Evolutionary conservation across 257 asterid genomes (phyloP), one percentile per base, ranked within the genome.

Genomic region (Fraxinus americana): DNA sequence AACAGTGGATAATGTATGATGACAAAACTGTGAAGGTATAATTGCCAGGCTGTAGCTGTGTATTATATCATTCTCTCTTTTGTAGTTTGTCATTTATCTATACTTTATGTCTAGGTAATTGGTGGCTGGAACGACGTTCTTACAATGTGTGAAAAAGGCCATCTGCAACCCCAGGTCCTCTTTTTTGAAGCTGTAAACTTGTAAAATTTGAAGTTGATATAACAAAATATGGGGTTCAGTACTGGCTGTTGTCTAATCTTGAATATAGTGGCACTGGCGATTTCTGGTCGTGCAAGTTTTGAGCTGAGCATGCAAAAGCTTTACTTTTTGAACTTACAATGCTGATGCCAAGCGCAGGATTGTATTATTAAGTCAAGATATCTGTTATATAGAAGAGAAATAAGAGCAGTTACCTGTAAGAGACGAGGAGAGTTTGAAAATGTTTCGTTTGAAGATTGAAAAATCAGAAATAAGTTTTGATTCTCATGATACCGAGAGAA

Each of bases 161-260:
- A 92, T 84, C 85, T 96, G 81, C 99, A 96, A 83, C 99, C 99
- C 12, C 99, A 96, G 79, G 93, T 93, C 75, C 97, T 96, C 79
- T 88, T 93, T 78, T 96, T 78, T 70, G 98, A 92, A 92, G 97
- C 95, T 83, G 91, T 85, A 77, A 84, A 93, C 77, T 89, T 89
- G 52, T 43, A 66, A 77, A 34, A 30, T 73, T 35, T 63, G 79
- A 59, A 69, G 50, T 74, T 14, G 70, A 75, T 45, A 41, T 38
- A 67, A 66, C 75, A 41, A 78, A 73, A 43, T 68, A 39, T 11
- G 84, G 71, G 78, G 70, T 67, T 82, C 67, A 39, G 59, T 21
- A 36, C 45, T 69, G 86, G 52, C 52, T 11, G 52, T 43, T 43
- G 52, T 43, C 17, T 12, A 43, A 43, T 73, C 48, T 83, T 77